Percentiles rank a stretch among this genome's conserved stretches.
phyloP scores from a whole-genome alignment of 129 eudicot species.

The Pittosporum tobira region DNA sequence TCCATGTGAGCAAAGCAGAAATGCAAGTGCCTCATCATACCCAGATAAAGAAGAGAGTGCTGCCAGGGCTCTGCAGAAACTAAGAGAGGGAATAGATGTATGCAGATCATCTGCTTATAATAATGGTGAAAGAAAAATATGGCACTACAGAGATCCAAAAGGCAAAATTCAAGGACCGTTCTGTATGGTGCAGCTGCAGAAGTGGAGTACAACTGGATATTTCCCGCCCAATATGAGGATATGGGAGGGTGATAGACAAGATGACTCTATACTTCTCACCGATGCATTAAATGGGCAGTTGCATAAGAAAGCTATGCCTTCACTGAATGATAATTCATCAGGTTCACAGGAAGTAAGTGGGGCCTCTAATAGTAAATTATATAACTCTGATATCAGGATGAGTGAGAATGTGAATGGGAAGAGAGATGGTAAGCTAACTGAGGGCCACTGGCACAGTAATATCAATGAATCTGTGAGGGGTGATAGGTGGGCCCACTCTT shows the following conservation, averaged over 20 bases:
- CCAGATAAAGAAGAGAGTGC: slow-evolving; percentile 38
- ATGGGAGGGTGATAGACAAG: slow-evolving; percentile 60
- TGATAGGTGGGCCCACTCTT: slow-evolving; percentile 14
- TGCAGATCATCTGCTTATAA: slow-evolving; percentile 24
- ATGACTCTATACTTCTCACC: slow-evolving; percentile 56
- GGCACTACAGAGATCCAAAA: slow-evolving; percentile 93
- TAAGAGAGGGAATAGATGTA: slow-evolving; percentile 26
- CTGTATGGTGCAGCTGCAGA: slow-evolving; percentile 70
- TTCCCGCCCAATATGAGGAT: slow-evolving; percentile 79
- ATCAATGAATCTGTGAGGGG: slow-evolving; percentile 3
- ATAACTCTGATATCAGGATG: slow-evolving; percentile 7
- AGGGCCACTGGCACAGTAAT: slow-evolving; percentile 6
- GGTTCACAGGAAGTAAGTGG: slow-evolving; percentile 14
- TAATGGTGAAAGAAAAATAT: slow-evolving; percentile 45
- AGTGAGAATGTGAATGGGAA: slow-evolving; percentile 12
- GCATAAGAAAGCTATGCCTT: slow-evolving; percentile 21
- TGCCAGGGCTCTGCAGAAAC: slow-evolving; percentile 19
- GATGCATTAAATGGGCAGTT: slow-evolving; percentile 50
- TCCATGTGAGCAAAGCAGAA: slow-evolving; percentile 23
- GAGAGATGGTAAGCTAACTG: slow-evolving; percentile 22
- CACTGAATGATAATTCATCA: slow-evolving; percentile 7
- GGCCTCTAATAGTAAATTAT: slow-evolving; percentile 12
- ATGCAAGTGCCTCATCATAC: slow-evolving; percentile 11
- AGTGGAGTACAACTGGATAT: slow-evolving; percentile 72
- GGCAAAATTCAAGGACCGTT: slow-evolving; percentile 93